Conservation (phyloP, 495 filamentous ascomycete genomes). For the Apodospora peruviana region DNA sequence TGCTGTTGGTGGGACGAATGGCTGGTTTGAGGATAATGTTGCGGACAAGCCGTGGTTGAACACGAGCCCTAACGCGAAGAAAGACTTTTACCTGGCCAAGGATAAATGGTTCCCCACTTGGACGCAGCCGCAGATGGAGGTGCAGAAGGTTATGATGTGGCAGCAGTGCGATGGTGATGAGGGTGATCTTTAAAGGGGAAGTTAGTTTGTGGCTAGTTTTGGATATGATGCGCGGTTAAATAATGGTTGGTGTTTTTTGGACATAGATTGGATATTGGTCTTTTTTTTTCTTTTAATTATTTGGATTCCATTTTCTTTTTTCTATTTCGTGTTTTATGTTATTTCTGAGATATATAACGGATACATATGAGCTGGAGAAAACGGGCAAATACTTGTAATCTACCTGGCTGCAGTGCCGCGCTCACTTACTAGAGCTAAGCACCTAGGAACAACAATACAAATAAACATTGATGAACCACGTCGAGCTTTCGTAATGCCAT, state of each 20-base stretch:
- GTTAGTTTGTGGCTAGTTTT: neutral
- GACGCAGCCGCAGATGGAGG: slow-evolving; percentile 61
- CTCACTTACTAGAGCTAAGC: too few species aligned
- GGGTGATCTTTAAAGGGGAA: slow-evolving; percentile 12
- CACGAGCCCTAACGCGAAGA: slow-evolving; percentile 52
- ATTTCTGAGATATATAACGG: too few species aligned
- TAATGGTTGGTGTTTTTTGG: neutral
- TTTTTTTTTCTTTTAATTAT: neutral
- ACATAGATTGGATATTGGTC: neutral
- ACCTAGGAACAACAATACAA: too few species aligned
- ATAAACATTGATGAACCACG: too few species aligned
- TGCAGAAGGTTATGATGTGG: slow-evolving; percentile 75
- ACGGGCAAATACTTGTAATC: too few species aligned
- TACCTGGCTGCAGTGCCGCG: too few species aligned
- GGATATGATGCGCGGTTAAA: neutral
- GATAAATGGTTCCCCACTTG: slow-evolving; percentile 72
- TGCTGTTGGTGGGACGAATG: slow-evolving; percentile 77
- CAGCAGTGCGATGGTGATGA: slow-evolving; percentile 62
- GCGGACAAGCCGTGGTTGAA: slow-evolving; percentile 79
- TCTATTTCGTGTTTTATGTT: neutral
- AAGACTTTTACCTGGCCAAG: slow-evolving; percentile 67
- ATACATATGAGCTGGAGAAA: too few species aligned
- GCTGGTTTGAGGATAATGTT: slow-evolving; percentile 71
- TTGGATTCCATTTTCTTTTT: neutral
- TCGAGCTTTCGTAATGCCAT: too few species aligned